These are phyloP conservation scores for Ogataea zsoltii DNA, from an alignment of 805 yeast genomes.

Conservation along the genomic window DNA sequence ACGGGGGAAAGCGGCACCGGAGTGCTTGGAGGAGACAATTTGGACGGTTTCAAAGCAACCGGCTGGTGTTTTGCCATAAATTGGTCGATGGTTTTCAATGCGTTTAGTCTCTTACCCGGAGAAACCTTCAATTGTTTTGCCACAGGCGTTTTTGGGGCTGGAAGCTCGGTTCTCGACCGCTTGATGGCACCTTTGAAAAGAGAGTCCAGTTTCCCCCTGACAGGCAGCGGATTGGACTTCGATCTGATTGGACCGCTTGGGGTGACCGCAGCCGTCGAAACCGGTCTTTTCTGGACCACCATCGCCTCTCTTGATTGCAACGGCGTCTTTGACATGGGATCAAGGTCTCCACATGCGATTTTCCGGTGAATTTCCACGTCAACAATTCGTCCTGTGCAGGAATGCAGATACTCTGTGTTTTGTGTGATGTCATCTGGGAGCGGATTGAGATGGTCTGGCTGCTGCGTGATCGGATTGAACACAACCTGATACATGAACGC, in stretches of 20 bases:
- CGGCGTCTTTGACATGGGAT: slow-evolving; percentile 58
- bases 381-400: slow-evolving; percentile 48
- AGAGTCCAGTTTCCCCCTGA: slow-evolving; percentile 5
- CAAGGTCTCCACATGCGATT: slow-evolving; percentile 65
- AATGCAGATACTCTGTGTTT: slow-evolving; percentile 22
- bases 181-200: slow-evolving; percentile 1
- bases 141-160: background rate
- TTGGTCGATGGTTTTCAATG: slow-evolving; percentile 26
- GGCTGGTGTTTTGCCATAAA: slow-evolving; percentile 13
- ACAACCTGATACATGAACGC: slow-evolving; percentile 89
- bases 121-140: background rate
- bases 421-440: slow-evolving; percentile 45
- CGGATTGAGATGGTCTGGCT: slow-evolving; percentile 59
- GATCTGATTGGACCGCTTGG: background rate
- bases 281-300: slow-evolving; percentile 13
- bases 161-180: background rate
- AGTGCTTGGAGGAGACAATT: too few species aligned
- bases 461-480: slow-evolving; percentile 58
- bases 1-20: slow-evolving; percentile 22
- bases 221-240: slow-evolving; percentile 7
- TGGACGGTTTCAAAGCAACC: too few species aligned
- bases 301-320: slow-evolving; percentile 50
- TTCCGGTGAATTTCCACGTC: slow-evolving; percentile 49
- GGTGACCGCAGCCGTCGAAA: background rate
- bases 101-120: slow-evolving; percentile 14